Evolutionary conservation across 129 eudicot species (phyloP).

Genomic region (Escallonia herrerae): DNA sequence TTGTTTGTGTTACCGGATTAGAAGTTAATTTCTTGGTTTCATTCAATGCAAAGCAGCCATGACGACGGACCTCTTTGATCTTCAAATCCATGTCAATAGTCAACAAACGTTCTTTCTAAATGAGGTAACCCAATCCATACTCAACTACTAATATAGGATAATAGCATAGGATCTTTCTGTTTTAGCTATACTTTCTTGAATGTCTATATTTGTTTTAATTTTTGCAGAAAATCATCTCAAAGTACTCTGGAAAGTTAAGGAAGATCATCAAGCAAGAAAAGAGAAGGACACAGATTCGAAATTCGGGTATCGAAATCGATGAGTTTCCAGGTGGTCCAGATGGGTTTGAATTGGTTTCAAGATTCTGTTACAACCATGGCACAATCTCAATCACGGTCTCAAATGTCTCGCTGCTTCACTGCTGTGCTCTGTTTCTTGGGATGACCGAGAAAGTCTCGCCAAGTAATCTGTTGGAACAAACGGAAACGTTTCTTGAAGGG

Average conservation of each 20-base stretch:
- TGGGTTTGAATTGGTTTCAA: slow-evolving; percentile 64
- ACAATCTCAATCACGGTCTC: slow-evolving; percentile 33
- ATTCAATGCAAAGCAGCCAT: slow-evolving; percentile 26
- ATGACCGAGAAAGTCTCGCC: slow-evolving; percentile 49
- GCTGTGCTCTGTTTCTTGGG: slow-evolving; percentile 59
- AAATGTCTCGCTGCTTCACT: slow-evolving; percentile 56
- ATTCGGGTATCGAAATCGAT: slow-evolving; percentile 38
- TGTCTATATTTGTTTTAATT: background rate
- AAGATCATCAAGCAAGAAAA: slow-evolving; percentile 63
- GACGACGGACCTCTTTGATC: slow-evolving; percentile 30
- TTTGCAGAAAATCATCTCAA: slow-evolving; percentile 59
- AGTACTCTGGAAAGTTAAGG: slow-evolving; percentile 57
- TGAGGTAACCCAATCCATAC: slow-evolving; percentile 22
- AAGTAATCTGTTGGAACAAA: slow-evolving; percentile 44
- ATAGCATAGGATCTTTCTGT: background rate
- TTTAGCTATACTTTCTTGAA: no score
- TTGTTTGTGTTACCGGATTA: no score
- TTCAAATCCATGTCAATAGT: slow-evolving; percentile 40
- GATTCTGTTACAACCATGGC: slow-evolving; percentile 80
- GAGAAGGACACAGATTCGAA: slow-evolving; percentile 46
- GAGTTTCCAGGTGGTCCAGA: slow-evolving; percentile 81
- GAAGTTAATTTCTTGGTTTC: slow-evolving; percentile 7
- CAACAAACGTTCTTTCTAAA: slow-evolving; percentile 41
- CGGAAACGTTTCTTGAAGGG: slow-evolving; percentile 44
- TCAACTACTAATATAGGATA: background rate